Base-by-base conservation (phyloP, 2,329 filamentous ascomycete genomes). In the Penicillium sp. region DNA sequence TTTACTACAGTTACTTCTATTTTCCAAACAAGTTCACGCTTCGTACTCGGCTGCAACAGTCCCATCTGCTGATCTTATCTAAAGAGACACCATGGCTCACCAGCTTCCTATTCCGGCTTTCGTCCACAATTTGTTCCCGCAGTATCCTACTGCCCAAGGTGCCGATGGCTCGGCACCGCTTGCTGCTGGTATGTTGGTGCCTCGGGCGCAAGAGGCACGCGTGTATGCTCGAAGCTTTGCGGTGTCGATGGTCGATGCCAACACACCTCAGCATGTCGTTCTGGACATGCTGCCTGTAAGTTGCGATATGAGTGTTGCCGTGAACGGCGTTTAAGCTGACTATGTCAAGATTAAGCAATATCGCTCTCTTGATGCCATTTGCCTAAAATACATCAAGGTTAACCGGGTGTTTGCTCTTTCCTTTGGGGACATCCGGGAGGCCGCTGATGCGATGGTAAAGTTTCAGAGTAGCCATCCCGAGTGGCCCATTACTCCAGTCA, bases 381-480 rank as follows among this genome's bases (percentile, higher is more conserved):
- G 19, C 11, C 27, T 44, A 19, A 18, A 37, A 12, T 28, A 49
- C 1, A 6, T 49, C 14, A 18, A 31, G 11, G 12, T 27, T 8
- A 18, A 9, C 4, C 34, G 34, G 3, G 3, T n/a, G 14, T 30
- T 49, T 12, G 44, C 46, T 2, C 4, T 49, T 16, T 12, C 35
- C 2, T 49, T 49, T 25, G 18, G 34, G 6, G 46, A 49, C 22
- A n/a, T 49, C 28, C 34, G 33, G 12, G 46, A 49, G 9, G 19
- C 28, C 14, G 11, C 33, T 6, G 11, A 10, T 6, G 40, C 46
- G 12, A 44, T 44, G 14, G 27, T 31, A 1, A 18, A 22, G 11
- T 18, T 49, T 11, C 27, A 27, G n/a, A 11, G 2, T 3, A 31
- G 13, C 27, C 40, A 16, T 18, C 33, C 46, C 13, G 16, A 11